These are phyloP conservation scores for Chimonanthus salicifolius DNA, from an alignment of 164 flowering plant species.

Conservation along the genomic window DNA sequence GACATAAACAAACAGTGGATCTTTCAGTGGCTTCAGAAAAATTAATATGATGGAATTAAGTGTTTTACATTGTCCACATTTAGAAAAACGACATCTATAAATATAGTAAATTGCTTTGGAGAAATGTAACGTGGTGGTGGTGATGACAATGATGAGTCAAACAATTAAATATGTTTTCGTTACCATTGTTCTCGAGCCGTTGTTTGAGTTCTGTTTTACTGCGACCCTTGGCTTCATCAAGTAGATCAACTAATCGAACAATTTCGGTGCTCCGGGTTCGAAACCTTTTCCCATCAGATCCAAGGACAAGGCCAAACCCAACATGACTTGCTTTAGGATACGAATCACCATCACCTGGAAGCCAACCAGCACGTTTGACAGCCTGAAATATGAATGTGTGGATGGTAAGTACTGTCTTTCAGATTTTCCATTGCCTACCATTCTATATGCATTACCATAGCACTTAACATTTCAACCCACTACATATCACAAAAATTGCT, in stretches of 20 bases:
- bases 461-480: too few species aligned
- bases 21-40: conserved; percentile 6
- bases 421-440: neutral
- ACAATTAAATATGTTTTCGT: too few species aligned
- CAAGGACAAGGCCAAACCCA: conserved; percentile 96
- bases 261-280: conserved; percentile 81
- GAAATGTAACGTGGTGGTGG: too few species aligned
- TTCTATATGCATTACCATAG: neutral
- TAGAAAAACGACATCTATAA: neutral
- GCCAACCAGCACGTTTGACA: conserved; percentile 88
- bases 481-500: too few species aligned
- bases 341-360: conserved; percentile 40
- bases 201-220: conserved; percentile 66
- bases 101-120: too few species aligned
- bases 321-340: conserved; percentile 84
- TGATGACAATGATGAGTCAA: neutral
- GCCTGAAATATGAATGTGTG: conserved; percentile 38
- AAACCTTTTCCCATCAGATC: conserved; percentile 94
- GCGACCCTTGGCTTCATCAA: conserved; percentile 90
- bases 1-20: neutral
- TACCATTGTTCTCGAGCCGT: conserved; percentile 33
- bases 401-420: neutral
- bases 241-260: conserved; percentile 83
- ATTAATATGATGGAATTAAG: neutral
- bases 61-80: neutral